These are phyloP conservation scores for Xylaria digitata DNA, from an alignment of 2,329 filamentous ascomycete species.

Conservation along the genomic window DNA sequence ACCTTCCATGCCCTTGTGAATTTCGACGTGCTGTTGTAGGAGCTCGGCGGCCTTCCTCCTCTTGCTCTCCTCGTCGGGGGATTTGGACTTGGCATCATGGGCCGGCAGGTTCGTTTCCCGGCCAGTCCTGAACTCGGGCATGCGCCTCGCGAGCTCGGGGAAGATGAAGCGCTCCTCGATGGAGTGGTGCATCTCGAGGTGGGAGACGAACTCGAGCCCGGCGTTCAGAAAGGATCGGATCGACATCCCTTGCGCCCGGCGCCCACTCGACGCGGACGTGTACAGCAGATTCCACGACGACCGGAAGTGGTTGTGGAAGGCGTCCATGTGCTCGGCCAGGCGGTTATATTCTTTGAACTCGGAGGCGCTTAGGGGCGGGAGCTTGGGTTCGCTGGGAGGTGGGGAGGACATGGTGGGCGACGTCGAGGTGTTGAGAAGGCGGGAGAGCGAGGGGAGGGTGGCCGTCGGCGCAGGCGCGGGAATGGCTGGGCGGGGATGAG, in stretches of 20 bases:
- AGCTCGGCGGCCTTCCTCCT: constrained; percentile 66
- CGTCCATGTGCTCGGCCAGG: constrained; percentile 80
- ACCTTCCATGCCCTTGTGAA: constrained; percentile 79
- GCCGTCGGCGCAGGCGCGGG: neutral
- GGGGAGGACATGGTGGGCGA: constrained; percentile 22
- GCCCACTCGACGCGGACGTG: constrained; percentile 68
- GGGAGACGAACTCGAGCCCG: constrained; percentile 75
- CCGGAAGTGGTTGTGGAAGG: constrained; percentile 84
- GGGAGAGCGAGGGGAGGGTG: constrained; percentile 1
- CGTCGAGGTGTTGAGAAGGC: constrained; percentile 26
- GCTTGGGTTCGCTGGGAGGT: constrained; percentile 48
- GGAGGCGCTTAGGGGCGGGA: constrained; percentile 72
- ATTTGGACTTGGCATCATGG: neutral
- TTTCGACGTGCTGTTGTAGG: constrained; percentile 79
- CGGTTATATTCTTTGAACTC: constrained; percentile 78
- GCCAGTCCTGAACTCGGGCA: constrained; percentile 76
- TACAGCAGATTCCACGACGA: constrained; percentile 78
- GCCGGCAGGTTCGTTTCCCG: constrained; percentile 23
- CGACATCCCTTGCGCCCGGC: constrained; percentile 72
- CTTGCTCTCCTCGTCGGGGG: constrained; percentile 39
- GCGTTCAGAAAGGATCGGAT: constrained; percentile 74
- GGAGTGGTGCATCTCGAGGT: constrained; percentile 80
- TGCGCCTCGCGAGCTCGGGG: constrained; percentile 78
- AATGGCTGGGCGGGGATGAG: neutral
- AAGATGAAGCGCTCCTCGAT: constrained; percentile 89